phyloP scores from a whole-genome alignment of 306 rosid species.

The Castanea mollissima region DNA sequence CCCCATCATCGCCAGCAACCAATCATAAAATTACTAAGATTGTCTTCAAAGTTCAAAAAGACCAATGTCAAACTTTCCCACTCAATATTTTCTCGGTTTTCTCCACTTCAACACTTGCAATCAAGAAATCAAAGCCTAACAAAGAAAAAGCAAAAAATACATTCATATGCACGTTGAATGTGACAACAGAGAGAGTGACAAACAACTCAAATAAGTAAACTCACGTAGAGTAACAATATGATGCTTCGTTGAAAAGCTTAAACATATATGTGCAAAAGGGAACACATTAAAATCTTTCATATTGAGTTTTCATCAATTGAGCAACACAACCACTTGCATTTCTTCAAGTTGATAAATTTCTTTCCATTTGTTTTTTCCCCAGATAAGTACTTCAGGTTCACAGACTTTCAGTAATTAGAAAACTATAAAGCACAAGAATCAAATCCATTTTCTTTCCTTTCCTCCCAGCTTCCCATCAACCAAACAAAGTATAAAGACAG shows the following conservation, averaged over 20 bases:
- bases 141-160: conserved; percentile 13
- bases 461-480: conserved; percentile 15
- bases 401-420: background rate
- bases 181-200: background rate
- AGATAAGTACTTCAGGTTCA: conserved; percentile 5
- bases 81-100: background rate
- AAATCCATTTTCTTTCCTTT: background rate
- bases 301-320: background rate
- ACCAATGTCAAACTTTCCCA: conserved; percentile 12
- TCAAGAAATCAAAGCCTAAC: conserved; percentile 26
- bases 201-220: background rate
- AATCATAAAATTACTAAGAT: conserved; percentile 27
- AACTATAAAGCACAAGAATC: conserved; percentile 11
- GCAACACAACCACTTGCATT: conserved; percentile 11
- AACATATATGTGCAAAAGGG: background rate
- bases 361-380: background rate
- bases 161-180: conserved; percentile 2
- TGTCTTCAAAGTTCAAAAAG: conserved; percentile 26
- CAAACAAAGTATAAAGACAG: background rate
- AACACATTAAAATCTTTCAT: background rate
- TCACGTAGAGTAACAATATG: background rate
- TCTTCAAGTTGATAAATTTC: background rate
- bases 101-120: conserved; percentile 25
- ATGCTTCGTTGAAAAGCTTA: background rate
- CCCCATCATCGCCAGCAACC: conserved; percentile 24